Evolutionary conservation across 2,329 filamentous ascomycete species (phyloP), one percentile per base, ranked within the genome.

Genomic region (Xylariaceae sp.): DNA sequence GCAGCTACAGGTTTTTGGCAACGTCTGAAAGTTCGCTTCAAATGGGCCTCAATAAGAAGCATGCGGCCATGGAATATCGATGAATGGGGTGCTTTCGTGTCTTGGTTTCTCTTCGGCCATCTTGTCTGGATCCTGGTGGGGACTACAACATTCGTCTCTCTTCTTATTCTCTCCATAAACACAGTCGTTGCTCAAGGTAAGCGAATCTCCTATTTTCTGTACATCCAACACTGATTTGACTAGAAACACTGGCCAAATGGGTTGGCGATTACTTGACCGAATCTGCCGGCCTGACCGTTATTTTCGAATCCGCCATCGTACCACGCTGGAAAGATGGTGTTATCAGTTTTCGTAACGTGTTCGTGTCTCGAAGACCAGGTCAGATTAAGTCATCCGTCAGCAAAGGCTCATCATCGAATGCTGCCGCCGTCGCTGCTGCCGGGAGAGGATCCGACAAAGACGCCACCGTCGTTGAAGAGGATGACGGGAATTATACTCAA

Each of bases 241-340:
- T 51, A 87, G 93, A 98, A 80, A 95, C 88, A 4, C 74, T 98
- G 22, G 93, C 92, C 19, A 81, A 87, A 59, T 95, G 89, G 87
- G 80, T 97, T 39, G 93, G 93, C 14, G 94, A 96, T 66, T 96
- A 97, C 66, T 73, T 98, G 21, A 98, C 93, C 2, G 83, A 92
- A 62, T 95, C 91, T 16, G 93, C 91, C 7, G 93, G 93, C 5
- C 75, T 97, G 38, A 93, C 90, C 32, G 88, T 98, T 23, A 85
- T 98, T 43, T 98, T 98, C 64, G 93, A 98, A 68, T 96, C 89
- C 32, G 93, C 93, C 19, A 95, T 98, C 59, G 93, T 98, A 17
- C 93, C 93, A 10, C 93, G 87, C 64, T 98, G 93, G 93, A 84
- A 82, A 50, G 86, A 93, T 60, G 92, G 92, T 23, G 92, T 97